These are phyloP conservation scores for Saturnispora quitensis DNA, from an alignment of 805 yeast species.

Conservation along the genomic window DNA sequence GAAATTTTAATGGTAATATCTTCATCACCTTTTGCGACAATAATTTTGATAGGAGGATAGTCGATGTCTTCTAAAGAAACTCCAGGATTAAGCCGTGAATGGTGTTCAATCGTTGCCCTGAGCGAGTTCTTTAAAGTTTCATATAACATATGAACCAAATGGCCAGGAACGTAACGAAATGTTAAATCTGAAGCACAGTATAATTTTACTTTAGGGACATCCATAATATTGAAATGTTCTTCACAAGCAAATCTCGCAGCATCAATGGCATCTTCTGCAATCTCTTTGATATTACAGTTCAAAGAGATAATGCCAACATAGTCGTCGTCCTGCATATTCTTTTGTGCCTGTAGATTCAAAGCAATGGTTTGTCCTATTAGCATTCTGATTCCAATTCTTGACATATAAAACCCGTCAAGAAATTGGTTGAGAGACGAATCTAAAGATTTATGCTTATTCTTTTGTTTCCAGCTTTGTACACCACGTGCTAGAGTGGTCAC, in stretches of 20 bases:
- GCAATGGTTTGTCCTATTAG: conserved; percentile 92
- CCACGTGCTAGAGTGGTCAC: conserved; percentile 90
- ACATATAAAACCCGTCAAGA: conserved; percentile 80
- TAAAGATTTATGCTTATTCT: conserved; percentile 37
- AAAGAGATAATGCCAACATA: conserved; percentile 88
- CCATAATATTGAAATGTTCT: conserved; percentile 79
- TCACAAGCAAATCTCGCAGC: conserved; percentile 87
- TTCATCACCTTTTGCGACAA: conserved; percentile 81
- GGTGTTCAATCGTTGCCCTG: conserved; percentile 82
- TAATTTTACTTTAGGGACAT: conserved; percentile 75
- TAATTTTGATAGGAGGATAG: conserved; percentile 78
- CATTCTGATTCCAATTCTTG: conserved; percentile 88
- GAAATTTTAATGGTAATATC: conserved; percentile 86
- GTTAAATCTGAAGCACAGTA: conserved; percentile 68
- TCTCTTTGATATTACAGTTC: conserved; percentile 71
- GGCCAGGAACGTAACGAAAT: conserved; percentile 92
- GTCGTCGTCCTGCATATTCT: conserved; percentile 41
- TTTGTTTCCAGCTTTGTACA: conserved; percentile 78
- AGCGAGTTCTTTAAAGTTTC: conserved; percentile 82
- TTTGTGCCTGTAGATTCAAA: conserved; percentile 29
- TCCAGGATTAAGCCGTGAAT: conserved; percentile 45
- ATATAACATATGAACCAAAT: conserved; percentile 81
- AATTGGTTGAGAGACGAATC: conserved; percentile 72
- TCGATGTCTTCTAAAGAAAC: conserved; percentile 50
- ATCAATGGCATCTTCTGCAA: conserved; percentile 82